Evolutionary conservation across 2,329 filamentous ascomycete species (phyloP).

Genomic region (Penicillium sp.): DNA sequence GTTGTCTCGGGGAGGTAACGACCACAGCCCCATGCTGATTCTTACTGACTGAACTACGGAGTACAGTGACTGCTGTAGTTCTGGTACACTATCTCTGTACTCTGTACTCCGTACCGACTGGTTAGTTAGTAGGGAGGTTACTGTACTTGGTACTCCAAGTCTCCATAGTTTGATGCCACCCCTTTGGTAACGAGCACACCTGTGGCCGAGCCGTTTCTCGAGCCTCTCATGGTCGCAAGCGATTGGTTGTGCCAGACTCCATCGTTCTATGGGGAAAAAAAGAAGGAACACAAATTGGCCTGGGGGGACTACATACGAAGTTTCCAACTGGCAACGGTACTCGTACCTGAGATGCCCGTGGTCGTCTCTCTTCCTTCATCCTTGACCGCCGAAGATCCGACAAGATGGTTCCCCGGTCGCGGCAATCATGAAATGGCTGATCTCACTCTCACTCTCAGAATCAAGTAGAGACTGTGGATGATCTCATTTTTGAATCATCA

Average conservation of each 20-base stretch:
- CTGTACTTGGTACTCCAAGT: too few species aligned
- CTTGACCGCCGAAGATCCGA: background rate
- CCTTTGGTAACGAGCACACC: slow-evolving; percentile 2
- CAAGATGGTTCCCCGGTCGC: slow-evolving; percentile 3
- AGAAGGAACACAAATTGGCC: background rate
- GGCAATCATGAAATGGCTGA: background rate
- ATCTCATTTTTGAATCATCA: background rate
- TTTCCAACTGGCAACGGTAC: background rate
- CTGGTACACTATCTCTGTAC: background rate
- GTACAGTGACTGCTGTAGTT: too few species aligned
- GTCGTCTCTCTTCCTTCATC: background rate
- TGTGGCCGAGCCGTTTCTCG: slow-evolving; percentile 12
- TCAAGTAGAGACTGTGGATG: background rate
- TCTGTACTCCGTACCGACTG: background rate
- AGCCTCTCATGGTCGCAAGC: background rate
- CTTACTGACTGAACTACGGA: background rate
- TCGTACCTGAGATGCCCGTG: background rate
- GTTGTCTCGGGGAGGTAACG: slow-evolving; percentile 16
- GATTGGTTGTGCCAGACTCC: background rate
- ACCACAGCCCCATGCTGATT: slow-evolving; percentile 5
- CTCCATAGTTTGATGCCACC: background rate
- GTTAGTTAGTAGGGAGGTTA: too few species aligned
- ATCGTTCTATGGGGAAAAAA: background rate
- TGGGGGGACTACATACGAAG: background rate
- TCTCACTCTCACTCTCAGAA: background rate